Evolutionary conservation across 495 filamentous ascomycete species (phyloP).

Genomic region (Xylaria telfairii): DNA sequence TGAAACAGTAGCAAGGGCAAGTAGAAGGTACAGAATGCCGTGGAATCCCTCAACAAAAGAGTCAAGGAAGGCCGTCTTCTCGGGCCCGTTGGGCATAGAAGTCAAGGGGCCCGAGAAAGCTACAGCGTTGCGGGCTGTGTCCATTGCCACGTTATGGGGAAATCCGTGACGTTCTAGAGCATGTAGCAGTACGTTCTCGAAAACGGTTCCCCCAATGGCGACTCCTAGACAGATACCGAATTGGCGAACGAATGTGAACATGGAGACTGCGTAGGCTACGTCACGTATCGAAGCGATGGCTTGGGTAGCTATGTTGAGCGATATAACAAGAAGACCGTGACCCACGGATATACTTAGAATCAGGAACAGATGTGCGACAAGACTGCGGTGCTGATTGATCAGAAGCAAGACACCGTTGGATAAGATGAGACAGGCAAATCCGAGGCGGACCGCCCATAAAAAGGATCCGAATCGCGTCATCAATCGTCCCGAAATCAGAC

Average conservation of each 20-base stretch:
- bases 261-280: conserved; percentile 58
- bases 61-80: conserved; percentile 3
- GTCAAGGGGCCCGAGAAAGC: neutral
- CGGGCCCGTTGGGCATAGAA: neutral
- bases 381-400: conserved; percentile 51
- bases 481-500: neutral
- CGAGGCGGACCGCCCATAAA: conserved; percentile 58
- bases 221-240: conserved; percentile 68
- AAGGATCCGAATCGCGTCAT: conserved; percentile 32
- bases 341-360: conserved; percentile 59
- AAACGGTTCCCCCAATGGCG: conserved; percentile 63
- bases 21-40: conserved; percentile 9
- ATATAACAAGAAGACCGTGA: conserved; percentile 57
- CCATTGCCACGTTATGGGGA: neutral
- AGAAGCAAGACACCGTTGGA: conserved; percentile 58
- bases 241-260: conserved; percentile 63
- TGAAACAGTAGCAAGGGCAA: conserved; percentile 4
- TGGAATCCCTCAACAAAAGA: conserved; percentile 19
- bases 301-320: conserved; percentile 57
- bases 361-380: conserved; percentile 56
- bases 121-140: neutral
- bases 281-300: conserved; percentile 53
- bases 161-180: conserved; percentile 21
- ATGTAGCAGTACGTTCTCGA: conserved; percentile 61
- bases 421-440: conserved; percentile 56